Evolutionary conservation across 2,329 filamentous ascomycete genomes (phyloP), one percentile per base, ranked within the genome.

Genomic region (Echinosphaeria canescens): DNA sequence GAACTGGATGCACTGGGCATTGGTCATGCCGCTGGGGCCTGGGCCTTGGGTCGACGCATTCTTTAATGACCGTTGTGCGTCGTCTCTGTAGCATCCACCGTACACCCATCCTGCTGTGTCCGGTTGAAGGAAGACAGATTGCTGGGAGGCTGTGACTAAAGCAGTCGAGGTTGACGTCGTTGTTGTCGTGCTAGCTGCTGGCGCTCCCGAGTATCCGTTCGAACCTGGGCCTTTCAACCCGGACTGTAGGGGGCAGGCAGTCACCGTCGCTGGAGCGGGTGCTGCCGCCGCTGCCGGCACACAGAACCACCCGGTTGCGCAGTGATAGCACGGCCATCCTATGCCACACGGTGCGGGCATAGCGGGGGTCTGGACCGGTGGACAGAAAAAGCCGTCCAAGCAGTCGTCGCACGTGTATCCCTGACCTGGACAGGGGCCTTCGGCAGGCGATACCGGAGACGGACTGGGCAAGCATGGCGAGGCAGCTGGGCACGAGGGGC

Each of bases 341-440:
- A 40, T 43, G 8, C 46, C 46, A 25, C 45, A 48, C 19, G 45
- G 47, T 11, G 41, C 44, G 22, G 43, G 28, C 15, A 39, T 39
- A 9, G 45, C 46, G 4, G 46, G 41, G 9, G 44, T 47, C 23
- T 46, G 41, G 5, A 35, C 28, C 11, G 46, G 43, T 7, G 47
- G 47, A 17, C 46, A 50, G 29, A 49, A 49, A 46, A 44, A 48
- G 13, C 44, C 46, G 18, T 44, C 42, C 11, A 40, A 33, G 23
- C 46, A 50, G 8, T 45, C 43, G 18, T 44, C 30, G 27, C 46
- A 49, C n/a, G 42, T 43, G 27, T 48, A 50, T 5, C 46, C 44
- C 24, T 36, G 27, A 12, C 42, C 42, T 12, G 46, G 46, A 25
- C 46, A 49, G n/a, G 47, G 46, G 4, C 44, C 43, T 22, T 19